Conservation (phyloP, 129 eudicot species). For the Gnaphalium uliginosum region DNA sequence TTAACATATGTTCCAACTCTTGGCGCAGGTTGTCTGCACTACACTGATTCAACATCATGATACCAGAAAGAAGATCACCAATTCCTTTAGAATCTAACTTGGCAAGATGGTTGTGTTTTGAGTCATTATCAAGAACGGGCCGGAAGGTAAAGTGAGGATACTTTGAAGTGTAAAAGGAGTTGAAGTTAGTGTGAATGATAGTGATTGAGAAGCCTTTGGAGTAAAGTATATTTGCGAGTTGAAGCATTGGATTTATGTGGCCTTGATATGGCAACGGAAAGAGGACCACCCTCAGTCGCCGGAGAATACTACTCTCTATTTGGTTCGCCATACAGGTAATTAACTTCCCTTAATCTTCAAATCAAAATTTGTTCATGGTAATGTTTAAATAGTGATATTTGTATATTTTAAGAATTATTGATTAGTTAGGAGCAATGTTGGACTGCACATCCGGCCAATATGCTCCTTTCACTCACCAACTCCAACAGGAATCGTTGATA, state of each 20-base stretch:
- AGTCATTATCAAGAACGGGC: constrained; percentile 32
- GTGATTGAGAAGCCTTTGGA: constrained; percentile 58
- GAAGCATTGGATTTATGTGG: constrained; percentile 74
- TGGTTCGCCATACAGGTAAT: constrained; percentile 17
- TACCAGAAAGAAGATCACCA: constrained; percentile 12
- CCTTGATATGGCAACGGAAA: constrained; percentile 65
- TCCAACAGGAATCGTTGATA: neutral
- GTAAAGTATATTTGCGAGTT: constrained; percentile 55
- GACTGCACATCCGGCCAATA: constrained; percentile 9
- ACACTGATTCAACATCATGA: constrained; percentile 30
- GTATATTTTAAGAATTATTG: neutral
- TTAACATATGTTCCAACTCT: constrained; percentile 32
- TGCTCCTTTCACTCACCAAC: constrained; percentile 1
- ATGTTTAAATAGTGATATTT: neutral
- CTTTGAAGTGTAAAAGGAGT: constrained; percentile 42
- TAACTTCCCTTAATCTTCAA: neutral
- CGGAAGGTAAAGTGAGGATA: constrained; percentile 53
- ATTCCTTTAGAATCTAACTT: constrained; percentile 20
- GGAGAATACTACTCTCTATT: constrained; percentile 9
- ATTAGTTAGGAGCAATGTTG: neutral
- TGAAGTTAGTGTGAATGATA: constrained; percentile 55
- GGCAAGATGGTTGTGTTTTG: constrained; percentile 13
- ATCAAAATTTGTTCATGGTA: neutral
- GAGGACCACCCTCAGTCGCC: constrained; percentile 32
- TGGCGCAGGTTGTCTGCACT: constrained; percentile 38